Evolutionary conservation across 768 basidiomycete genomes (phyloP), one percentile per base, ranked within the genome.

Genomic region (Kwoniella heveanensis): DNA sequence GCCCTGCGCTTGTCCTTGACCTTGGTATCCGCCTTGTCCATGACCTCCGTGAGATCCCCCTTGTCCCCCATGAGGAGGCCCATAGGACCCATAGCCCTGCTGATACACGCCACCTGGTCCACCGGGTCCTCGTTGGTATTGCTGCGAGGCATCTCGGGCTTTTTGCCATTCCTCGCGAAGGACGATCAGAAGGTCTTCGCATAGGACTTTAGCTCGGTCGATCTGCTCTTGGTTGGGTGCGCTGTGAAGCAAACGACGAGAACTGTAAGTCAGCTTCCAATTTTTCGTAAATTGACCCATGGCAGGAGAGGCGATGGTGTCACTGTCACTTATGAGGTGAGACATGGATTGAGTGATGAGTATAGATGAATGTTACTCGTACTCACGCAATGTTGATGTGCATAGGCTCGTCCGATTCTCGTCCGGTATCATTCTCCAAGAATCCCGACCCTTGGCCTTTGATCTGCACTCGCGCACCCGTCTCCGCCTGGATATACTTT

Each of bases 401-500:
- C 85, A 95, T 87, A 3, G 92, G 91, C 64, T 92, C 91, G 49
- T 91, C 89, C 48, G 88, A 86, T 80, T 95, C 92, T 73, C 87
- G 83, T 1, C 91, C 90, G 0, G 92, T 93, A 71, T 93, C 91
- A 62, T 86, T 86, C 73, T 99, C 95, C 66, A 95, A 88, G 78
- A 96, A 99, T 1, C 95, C 95, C 25, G 92, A 94, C 5, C 95
- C 95, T 15, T 87, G 72, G 21, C 95, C 95, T 80, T 98, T 98
- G 71, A 99, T 96, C 79, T 99, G 95, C 9, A 99, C 95, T 64
- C 95, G 86, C 6, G 94, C 95, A 27, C 88, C 88, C 0, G 95
- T 99, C 80, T 99, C 95, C 71, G 89, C 86, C 80, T 99, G 95
- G 54, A 98, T 98, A 77, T 93, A 93, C 81, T 99, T 99, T 69